Evolutionary conservation across 2,329 filamentous ascomycete species (phyloP).

Genomic region (Colletotrichum eremochloae): DNA sequence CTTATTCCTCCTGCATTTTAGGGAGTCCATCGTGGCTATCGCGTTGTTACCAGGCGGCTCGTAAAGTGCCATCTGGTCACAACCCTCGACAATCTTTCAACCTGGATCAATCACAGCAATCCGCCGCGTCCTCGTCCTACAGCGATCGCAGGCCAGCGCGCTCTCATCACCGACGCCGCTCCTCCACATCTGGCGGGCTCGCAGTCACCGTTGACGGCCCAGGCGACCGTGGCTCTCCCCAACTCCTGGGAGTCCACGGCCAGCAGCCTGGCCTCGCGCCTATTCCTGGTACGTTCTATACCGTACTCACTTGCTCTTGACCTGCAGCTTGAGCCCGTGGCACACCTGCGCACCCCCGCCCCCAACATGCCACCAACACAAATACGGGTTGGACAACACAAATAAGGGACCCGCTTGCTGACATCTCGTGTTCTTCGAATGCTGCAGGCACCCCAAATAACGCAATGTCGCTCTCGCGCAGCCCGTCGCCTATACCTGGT

Average conservation of each 20-base stretch:
- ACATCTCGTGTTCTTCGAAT: conserved; percentile 41
- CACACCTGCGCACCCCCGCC: conserved; percentile 15
- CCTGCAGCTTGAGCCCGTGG: conserved; percentile 26
- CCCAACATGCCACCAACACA: conserved; percentile 31
- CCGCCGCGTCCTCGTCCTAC: conserved; percentile 45
- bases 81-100: conserved; percentile 41
- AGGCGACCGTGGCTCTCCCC: conserved; percentile 50
- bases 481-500: conserved; percentile 85
- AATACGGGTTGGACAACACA: conserved; percentile 28
- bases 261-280: conserved; percentile 62
- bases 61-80: conserved; percentile 43
- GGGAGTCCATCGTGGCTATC: conserved; percentile 36
- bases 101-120: conserved; percentile 42
- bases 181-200: conserved; percentile 48
- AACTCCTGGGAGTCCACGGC: conserved; percentile 56
- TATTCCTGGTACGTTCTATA: conserved; percentile 65
- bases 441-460: conserved; percentile 66
- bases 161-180: conserved; percentile 51
- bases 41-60: conserved; percentile 42
- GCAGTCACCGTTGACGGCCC: conserved; percentile 50
- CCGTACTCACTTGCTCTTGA: conserved; percentile 26
- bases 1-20: conserved; percentile 22
- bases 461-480: conserved; percentile 87
- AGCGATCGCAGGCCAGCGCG: conserved; percentile 46
- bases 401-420: conserved; percentile 41